Percentiles rank a stretch among this genome's conserved stretches.
These are phyloP conservation scores for Coemansia biformis DNA, from an alignment of 192 early-diverging fungal genomes.

Conservation along the genomic window DNA sequence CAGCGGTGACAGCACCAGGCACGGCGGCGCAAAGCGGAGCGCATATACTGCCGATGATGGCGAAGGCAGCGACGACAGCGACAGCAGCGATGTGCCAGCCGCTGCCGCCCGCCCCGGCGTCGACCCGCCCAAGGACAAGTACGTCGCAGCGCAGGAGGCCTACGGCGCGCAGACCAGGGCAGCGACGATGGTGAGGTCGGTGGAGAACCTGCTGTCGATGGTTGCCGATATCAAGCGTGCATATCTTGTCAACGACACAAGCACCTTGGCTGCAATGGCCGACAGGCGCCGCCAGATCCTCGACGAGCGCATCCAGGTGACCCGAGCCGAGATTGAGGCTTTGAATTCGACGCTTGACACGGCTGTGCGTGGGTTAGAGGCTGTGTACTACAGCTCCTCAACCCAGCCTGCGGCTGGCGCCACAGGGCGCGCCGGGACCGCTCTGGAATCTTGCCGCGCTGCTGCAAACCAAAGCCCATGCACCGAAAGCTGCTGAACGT, in stretches of 20 bases:
- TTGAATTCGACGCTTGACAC: slow-evolving; percentile 34
- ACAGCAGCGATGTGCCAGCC: slow-evolving; percentile 5
- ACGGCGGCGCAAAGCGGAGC: not conserved
- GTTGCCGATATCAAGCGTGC: slow-evolving; percentile 45
- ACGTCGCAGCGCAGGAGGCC: slow-evolving; percentile 41
- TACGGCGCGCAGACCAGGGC: slow-evolving; percentile 45
- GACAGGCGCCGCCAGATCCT: slow-evolving; percentile 26
- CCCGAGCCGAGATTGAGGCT: slow-evolving; percentile 23
- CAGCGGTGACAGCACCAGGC: slow-evolving; percentile 2
- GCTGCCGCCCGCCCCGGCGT: not conserved
- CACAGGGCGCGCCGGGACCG: too few relatives aligned
- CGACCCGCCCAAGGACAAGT: slow-evolving; percentile 47
- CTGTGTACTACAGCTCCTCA: slow-evolving; percentile 39
- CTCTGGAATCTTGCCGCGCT: too few relatives aligned
- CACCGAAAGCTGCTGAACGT: too few relatives aligned
- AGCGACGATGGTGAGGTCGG: slow-evolving; percentile 47
- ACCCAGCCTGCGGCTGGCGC: too few relatives aligned
- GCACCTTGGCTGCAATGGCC: slow-evolving; percentile 27
- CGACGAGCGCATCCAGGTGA: slow-evolving; percentile 17
- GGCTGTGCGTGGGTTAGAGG: slow-evolving; percentile 42
- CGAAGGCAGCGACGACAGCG: slow-evolving; percentile 6
- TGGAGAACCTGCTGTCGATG: slow-evolving; percentile 46
- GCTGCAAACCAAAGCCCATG: too few relatives aligned
- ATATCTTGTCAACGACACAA: slow-evolving; percentile 42
- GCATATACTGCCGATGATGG: not conserved